These are phyloP conservation scores for Quercus lobata DNA, from an alignment of 331 rosid species.

Conservation along the genomic window DNA sequence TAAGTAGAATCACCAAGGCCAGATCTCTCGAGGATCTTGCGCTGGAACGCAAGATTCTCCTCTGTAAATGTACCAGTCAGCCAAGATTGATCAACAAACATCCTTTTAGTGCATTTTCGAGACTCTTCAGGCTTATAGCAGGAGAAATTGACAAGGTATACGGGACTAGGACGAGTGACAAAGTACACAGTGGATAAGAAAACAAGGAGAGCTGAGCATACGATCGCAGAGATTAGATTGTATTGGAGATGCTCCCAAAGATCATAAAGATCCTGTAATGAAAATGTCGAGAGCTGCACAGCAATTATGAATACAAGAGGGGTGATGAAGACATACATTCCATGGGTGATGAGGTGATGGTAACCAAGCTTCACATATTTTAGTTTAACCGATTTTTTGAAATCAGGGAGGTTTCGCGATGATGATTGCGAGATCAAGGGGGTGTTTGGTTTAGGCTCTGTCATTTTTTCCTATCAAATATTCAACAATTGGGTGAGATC, in stretches of 20 bases:
- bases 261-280: slow-evolving; percentile 66
- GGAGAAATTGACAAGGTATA: slow-evolving; percentile 82
- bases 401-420: slow-evolving; percentile 74
- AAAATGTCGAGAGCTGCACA: slow-evolving; percentile 76
- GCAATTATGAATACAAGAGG: slow-evolving; percentile 63
- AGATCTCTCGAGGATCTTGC: slow-evolving; percentile 87
- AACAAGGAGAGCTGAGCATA: slow-evolving; percentile 82
- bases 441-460: slow-evolving; percentile 41
- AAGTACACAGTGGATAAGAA: slow-evolving; percentile 74
- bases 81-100: slow-evolving; percentile 69
- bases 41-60: slow-evolving; percentile 75
- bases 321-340: slow-evolving; percentile 76
- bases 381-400: slow-evolving; percentile 71
- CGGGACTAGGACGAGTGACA: slow-evolving; percentile 69
- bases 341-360: slow-evolving; percentile 86
- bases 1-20: slow-evolving; percentile 88
- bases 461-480: slow-evolving; percentile 51
- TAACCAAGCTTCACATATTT: slow-evolving; percentile 97
- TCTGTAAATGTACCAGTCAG: slow-evolving; percentile 58
- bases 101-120: slow-evolving; percentile 70
- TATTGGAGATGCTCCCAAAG: slow-evolving; percentile 85
- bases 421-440: slow-evolving; percentile 49
- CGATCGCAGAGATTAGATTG: slow-evolving; percentile 60
- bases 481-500: slow-evolving; percentile 6
- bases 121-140: slow-evolving; percentile 88